Base-by-base conservation (phyloP, 495 filamentous ascomycete species). In the Lentithecium fluviatile region DNA sequence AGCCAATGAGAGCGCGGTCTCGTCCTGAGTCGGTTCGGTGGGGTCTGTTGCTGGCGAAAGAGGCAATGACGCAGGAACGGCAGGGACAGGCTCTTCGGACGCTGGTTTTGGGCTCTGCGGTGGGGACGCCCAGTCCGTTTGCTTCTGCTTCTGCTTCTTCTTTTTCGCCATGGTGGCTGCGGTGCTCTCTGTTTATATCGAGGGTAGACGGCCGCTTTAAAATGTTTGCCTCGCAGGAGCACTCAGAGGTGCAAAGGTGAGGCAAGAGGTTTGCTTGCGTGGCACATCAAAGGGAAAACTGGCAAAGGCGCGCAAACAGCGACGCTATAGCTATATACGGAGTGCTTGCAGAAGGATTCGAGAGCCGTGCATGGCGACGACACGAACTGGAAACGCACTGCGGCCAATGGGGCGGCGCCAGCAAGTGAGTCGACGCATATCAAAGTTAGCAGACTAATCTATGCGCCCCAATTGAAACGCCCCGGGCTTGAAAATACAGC, bases 211-310 rank as follows among this genome's bases (percentile, higher is more conserved):
- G 34, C 17, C 51, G 37, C 19, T 20, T 36, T 52, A 21, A 29
- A 36, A 46, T 62, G 64, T 67, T 67, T 63, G 64, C 59, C 59
- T 63, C 49, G 64, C 54, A 67, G 49, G 38, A 52, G 50, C 20
- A 23, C 19, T 60, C 29, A 38, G 29, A 40, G 45, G 45, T 42
- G 49, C 49, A 48, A 56, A 58, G 20, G 50, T 59, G 54, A 60
- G 54, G 64, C 59, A 46, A 55, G 42, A 26, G 40, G 58, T 62
- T 42, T 58, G 64, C 58, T 63, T 63, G 64, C 64, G 64, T 67
- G 64, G 64, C 64, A 67, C 49, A 19, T 55, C 24, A 32, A 52
- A 10, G 46, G 45, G 55, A 24, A 60, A 65, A 60, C 50, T 21
- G 56, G 56, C 51, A 48, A 19, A 60, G 11, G 29, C 37, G 26